These are phyloP conservation scores for Beauveria sp. DNA, from an alignment of 2,329 filamentous ascomycete species.

Conservation along the genomic window DNA sequence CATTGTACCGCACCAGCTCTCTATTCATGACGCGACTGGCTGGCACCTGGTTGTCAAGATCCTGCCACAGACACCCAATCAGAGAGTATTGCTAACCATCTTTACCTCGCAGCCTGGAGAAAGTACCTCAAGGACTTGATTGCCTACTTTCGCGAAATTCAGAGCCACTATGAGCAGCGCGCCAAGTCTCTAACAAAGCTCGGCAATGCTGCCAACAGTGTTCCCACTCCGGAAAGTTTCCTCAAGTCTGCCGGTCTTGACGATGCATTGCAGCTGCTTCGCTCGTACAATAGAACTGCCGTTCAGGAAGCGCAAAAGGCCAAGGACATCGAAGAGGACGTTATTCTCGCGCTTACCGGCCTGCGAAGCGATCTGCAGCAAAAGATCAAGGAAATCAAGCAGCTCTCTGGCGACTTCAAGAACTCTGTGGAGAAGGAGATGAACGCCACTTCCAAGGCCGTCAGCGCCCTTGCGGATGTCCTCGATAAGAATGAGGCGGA, in stretches of 20 bases:
- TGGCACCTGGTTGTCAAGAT: background rate
- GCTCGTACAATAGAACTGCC: conserved; percentile 74
- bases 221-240: conserved; percentile 65
- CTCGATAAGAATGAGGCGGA: conserved; percentile 75
- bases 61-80: background rate
- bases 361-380: conserved; percentile 82
- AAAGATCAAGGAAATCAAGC: conserved; percentile 98
- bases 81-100: background rate
- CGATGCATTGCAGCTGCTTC: conserved; percentile 74
- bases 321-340: conserved; percentile 82
- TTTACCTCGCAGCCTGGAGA: conserved; percentile 63
- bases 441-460: conserved; percentile 70
- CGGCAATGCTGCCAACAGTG: conserved; percentile 77
- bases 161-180: conserved; percentile 78
- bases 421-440: conserved; percentile 95
- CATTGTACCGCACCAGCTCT: background rate
- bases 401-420: conserved; percentile 88
- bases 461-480: conserved; percentile 73
- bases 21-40: background rate
- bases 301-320: conserved; percentile 80
- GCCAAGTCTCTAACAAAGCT: conserved; percentile 77
- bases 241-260: conserved; percentile 75
- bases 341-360: conserved; percentile 79
- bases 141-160: conserved; percentile 85
- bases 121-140: conserved; percentile 94